Evolutionary conservation across 441 rosid species (phyloP).

Genomic region (Gossypium schwendimanii): DNA sequence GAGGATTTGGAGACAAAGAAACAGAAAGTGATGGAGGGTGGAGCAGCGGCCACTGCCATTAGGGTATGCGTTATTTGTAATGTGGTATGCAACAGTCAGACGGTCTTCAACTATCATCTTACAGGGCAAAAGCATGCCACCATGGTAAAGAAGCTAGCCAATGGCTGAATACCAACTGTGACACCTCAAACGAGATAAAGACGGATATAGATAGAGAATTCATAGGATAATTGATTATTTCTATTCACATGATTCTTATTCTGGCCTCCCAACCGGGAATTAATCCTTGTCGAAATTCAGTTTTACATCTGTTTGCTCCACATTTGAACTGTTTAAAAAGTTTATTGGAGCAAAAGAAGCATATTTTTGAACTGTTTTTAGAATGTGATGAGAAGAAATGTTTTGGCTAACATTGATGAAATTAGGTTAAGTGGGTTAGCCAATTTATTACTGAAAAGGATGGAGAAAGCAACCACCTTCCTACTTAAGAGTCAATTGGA

Average conservation of each 20-base stretch:
- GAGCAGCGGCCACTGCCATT: constrained; percentile 18
- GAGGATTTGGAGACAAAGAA: constrained; percentile 20
- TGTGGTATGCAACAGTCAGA: constrained; percentile 27
- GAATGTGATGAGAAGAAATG: too few species aligned
- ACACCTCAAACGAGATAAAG: background rate
- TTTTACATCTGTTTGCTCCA: background rate
- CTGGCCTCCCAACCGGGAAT: background rate
- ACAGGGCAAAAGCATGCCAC: constrained; percentile 24
- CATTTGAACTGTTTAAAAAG: background rate
- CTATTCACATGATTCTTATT: background rate
- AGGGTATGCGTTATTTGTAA: constrained; percentile 19
- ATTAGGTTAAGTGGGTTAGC: background rate
- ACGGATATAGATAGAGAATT: background rate
- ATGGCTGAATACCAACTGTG: background rate
- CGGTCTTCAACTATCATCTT: constrained; percentile 15
- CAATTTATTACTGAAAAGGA: background rate
- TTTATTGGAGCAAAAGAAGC: background rate
- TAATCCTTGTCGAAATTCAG: background rate
- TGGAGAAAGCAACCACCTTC: background rate
- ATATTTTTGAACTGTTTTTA: background rate
- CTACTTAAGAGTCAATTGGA: background rate
- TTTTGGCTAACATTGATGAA: too few species aligned
- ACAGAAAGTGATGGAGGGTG: constrained; percentile 16
- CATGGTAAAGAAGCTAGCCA: constrained; percentile 19
- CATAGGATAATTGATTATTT: background rate